Percentiles rank a stretch among this genome's conserved stretches.
phyloP scores from a whole-genome alignment of 176 grass and related monocot species.

The Triticum aestivum region IWGSC_CS_RefSeq_v2.1 NC_057798.1:715721015-715721514 shows the following conservation, averaged over 20 bases:
- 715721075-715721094: not conserved
- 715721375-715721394: too few relatives aligned
- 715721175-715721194: not conserved
- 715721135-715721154: constrained; percentile 13
- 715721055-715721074: not conserved
- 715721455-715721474: too few relatives aligned
- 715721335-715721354: too few relatives aligned
- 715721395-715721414: too few relatives aligned
- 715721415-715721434: too few relatives aligned
- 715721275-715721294: too few relatives aligned
- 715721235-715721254: not conserved
- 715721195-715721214: not conserved
- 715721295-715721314: too few relatives aligned
- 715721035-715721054: constrained; percentile 12
- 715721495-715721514: too few relatives aligned
- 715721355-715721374: too few relatives aligned
- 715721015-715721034: not conserved
- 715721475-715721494: too few relatives aligned
- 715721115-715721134: constrained; percentile 23
- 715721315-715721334: too few relatives aligned
- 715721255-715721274: not conserved
- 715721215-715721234: not conserved
- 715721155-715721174: constrained; percentile 30
- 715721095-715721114: constrained; percentile 38
- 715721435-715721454: too few relatives aligned